Evolutionary conservation across 2,329 filamentous ascomycete species (phyloP), one percentile per base, ranked within the genome.

Genomic region (Fonsecaea nubica): DNA sequence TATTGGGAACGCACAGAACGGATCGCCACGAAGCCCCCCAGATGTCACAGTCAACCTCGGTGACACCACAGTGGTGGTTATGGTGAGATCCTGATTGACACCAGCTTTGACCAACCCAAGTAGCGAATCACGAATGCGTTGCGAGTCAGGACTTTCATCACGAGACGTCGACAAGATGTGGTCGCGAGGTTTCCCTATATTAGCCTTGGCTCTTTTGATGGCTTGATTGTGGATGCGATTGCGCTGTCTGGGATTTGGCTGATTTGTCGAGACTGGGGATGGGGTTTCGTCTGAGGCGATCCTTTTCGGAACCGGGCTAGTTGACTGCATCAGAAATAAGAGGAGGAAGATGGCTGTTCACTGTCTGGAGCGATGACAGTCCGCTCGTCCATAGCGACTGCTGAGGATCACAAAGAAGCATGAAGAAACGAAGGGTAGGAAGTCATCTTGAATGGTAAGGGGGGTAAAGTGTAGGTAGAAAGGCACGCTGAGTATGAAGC

Each of bases 171-270:
- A 9, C 4, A 56, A 32, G 18, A 55, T 52, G n/a, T 55, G 38
- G 13, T 56, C 50, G 36, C 60, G 60, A 10, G 52, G 50, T 55
- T 50, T 62, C n/a, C 60, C 52, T 12, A 62, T 56, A 32, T 55
- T 62, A 8, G 60, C 50, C 15, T 62, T 62, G 10, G 60, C 60
- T 35, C 60, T 62, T 32, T 45, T 62, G 50, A 62, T 62, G 12
- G 50, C 60, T 33, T 62, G 60, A 25, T 62, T 62, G 25, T 62
- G 60, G 32, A 62, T 48, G 13, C 60, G 60, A 56, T 62, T 62
- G 52, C 60, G 52, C 30, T 45, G 35, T 56, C 60, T 33, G 36
- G 53, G 60, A 8, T 56, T 62, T 15, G 52, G 30, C 18, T 48
- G 60, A 35, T 55, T 56, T 21, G 48, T 13, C 21, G 32, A 54